Conservation (phyloP, 768 basidiomycete genomes). For the Leccinum subgranulosum region DNA sequence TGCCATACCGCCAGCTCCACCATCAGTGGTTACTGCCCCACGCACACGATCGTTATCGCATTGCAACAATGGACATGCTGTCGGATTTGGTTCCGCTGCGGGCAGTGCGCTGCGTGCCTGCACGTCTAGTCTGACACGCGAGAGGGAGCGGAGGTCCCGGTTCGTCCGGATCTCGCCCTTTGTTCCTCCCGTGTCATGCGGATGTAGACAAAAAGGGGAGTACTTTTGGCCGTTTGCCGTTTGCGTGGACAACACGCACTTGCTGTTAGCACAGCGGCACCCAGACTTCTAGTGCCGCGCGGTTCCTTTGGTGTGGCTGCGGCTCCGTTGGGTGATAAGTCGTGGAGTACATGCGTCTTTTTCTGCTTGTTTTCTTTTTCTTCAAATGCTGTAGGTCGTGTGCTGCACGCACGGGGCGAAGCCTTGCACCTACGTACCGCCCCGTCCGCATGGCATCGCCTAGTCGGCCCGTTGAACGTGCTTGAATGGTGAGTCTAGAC, state of each 20-base stretch:
- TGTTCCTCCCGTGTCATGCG: conserved; percentile 33
- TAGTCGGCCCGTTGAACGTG: background rate
- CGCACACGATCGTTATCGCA: conserved; percentile 16
- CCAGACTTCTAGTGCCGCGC: conserved; percentile 37
- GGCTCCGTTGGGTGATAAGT: conserved; percentile 38
- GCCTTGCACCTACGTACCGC: background rate
- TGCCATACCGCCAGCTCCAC: conserved; percentile 14
- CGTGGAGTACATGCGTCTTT: conserved; percentile 48
- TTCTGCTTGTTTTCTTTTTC: conserved; percentile 5
- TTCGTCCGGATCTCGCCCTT: conserved; percentile 85
- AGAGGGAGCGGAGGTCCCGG: conserved; percentile 9
- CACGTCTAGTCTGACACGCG: background rate
- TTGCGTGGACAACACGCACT: conserved; percentile 51
- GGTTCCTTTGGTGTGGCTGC: conserved; percentile 66
- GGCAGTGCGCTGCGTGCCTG: conserved; percentile 19
- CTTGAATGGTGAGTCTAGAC: background rate
- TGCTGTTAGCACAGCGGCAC: conserved; percentile 8
- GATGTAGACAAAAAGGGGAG: conserved; percentile 1
- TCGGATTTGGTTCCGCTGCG: conserved; percentile 20
- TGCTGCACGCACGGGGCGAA: conserved; percentile 6
- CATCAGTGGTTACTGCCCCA: background rate
- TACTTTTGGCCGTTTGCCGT: conserved; percentile 53
- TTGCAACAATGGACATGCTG: conserved; percentile 15
- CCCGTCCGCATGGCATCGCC: background rate
- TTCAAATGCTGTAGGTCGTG: background rate